Base-by-base conservation (phyloP, 768 basidiomycete genomes). In the Pleurotus eryngii region DNA sequence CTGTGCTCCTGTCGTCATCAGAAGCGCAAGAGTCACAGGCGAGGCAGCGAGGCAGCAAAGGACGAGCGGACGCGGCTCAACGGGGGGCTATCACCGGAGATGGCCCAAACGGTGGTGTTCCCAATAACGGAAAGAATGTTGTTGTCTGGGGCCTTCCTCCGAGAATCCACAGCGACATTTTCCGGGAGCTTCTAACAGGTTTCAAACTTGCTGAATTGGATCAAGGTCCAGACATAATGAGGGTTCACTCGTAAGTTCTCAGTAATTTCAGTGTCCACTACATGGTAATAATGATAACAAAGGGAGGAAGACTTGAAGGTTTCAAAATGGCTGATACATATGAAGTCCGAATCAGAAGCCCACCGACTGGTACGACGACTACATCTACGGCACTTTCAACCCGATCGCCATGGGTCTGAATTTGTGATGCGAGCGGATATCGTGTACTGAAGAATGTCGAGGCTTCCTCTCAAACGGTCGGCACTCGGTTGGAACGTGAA, bases 61-160 rank as follows among this genome's bases (percentile, higher is more conserved):
- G 71, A 14, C 65, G 70, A 26, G 59, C 69, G 39, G 63, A 70
- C 14, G 70, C 68, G 14, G 64, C 58, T 14, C 55, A 55, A 17
- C 58, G 70, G 30, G 70, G 66, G 1, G 43, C 65, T 1, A 40
- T 69, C 18, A 55, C 53, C 38, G 77, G 78, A 4, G 73, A 74
- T 55, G 86, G 84, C 8, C 77, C 81, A 7, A 75, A 75, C 38
- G 88, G 79, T n/a, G 75, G 80, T 14, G 67, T 84, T 48, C 60
- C 68, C 8, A 75, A 80, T 45, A 68, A 70, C 37, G 83, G 82
- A 8, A 81, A 68, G 59, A 75, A 74, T 51, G 89, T 90, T 20
- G 76, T 83, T 5, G 63, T 89, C 1, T 80, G 74, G 67, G 90
- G 89, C 2, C 64, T 90, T 39, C 86, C 88, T 0, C 81, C 79